Percentiles rank a stretch among this genome's conserved stretches.
Evolutionary conservation across 2,329 filamentous ascomycete species (phyloP).

Genomic region (Colletotrichum phormii): DNA sequence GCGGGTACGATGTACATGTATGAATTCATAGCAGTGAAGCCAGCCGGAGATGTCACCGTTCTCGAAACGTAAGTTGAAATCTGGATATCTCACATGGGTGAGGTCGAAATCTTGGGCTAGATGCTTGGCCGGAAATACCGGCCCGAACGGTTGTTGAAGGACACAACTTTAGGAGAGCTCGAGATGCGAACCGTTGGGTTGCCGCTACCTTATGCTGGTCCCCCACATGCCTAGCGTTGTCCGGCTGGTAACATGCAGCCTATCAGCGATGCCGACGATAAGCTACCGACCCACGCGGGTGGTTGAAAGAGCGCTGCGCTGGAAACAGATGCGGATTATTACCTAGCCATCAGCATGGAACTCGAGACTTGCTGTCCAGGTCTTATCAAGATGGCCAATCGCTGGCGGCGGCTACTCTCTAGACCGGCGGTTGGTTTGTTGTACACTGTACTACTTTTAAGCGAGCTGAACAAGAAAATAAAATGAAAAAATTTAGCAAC

Average conservation of each 20-base stretch:
- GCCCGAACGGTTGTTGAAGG: neutral
- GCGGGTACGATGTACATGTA: neutral
- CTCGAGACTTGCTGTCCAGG: neutral
- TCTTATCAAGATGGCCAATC: neutral
- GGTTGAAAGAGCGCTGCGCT: slow-evolving; percentile 1
- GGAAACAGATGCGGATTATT: neutral
- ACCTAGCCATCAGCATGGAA: no score
- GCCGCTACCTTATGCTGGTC: neutral
- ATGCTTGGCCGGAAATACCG: neutral
- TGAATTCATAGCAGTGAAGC: neutral
- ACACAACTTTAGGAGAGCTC: neutral
- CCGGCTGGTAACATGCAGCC: neutral
- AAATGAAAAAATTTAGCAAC: neutral
- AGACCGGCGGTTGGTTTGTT: no score
- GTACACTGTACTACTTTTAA: neutral
- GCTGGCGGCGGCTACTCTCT: neutral
- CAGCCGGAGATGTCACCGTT: neutral
- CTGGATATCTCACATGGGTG: neutral
- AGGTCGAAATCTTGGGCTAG: neutral
- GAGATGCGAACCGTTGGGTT: neutral
- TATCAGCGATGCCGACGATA: slow-evolving; percentile 1
- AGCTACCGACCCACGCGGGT: neutral
- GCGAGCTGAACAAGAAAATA: neutral
- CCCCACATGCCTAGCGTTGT: neutral
- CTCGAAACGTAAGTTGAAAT: neutral